Evolutionary conservation across 495 filamentous ascomycete species (phyloP).

Genomic region (Penicillium coprophilum): DNA sequence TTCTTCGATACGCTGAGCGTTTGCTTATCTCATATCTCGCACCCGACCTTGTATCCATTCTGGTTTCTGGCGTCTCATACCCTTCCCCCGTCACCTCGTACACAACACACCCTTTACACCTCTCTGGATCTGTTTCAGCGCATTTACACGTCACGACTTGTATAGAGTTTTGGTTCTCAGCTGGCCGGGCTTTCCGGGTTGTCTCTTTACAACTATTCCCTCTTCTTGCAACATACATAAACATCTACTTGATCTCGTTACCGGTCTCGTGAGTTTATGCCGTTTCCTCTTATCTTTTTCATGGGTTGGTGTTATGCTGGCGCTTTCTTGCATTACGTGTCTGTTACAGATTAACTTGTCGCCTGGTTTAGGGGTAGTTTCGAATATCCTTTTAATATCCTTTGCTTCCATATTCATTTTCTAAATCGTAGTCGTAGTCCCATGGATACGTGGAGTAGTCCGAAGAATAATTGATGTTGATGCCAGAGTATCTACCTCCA

Average conservation of each 20-base stretch:
- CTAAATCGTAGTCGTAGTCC: background rate
- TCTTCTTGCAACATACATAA: conserved; percentile 25
- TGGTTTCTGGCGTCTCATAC: conserved; percentile 19
- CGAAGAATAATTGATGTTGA: background rate
- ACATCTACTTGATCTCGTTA: conserved; percentile 18
- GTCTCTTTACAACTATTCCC: conserved; percentile 23
- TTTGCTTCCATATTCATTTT: background rate
- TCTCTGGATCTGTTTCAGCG: conserved; percentile 15
- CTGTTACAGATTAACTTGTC: background rate
- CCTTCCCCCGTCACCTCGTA: conserved; percentile 11
- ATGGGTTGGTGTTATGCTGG: conserved; percentile 30
- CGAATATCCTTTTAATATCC: background rate
- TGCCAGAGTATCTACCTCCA: background rate
- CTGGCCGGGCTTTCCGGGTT: conserved; percentile 19
- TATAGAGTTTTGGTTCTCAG: conserved; percentile 31
- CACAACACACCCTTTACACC: conserved; percentile 3
- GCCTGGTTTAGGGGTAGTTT: conserved; percentile 4
- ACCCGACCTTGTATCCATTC: conserved; percentile 18
- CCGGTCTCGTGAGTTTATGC: conserved; percentile 7
- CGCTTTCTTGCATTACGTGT: conserved; percentile 16
- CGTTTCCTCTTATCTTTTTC: conserved; percentile 12
- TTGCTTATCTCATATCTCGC: conserved; percentile 5
- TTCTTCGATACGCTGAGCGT: conserved; percentile 19
- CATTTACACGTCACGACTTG: conserved; percentile 30
- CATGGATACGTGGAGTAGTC: background rate